Conservation (phyloP, 306 rosid species). For the Castanea crenata region DNA sequence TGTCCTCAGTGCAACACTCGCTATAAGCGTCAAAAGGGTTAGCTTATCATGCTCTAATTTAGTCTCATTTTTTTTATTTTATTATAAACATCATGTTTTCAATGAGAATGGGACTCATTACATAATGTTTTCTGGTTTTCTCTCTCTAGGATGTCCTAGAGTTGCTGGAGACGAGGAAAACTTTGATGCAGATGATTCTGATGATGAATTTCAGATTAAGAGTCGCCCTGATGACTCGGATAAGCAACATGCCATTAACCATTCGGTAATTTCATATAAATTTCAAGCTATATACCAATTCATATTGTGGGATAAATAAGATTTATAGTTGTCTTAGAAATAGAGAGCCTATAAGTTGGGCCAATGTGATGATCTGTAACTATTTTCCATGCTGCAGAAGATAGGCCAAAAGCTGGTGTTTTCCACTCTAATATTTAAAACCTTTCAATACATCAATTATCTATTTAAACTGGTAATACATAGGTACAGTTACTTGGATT, state of each 20-base stretch:
- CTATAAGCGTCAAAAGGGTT: conserved; percentile 87
- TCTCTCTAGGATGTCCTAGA: conserved; percentile 75
- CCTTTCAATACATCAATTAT: no score
- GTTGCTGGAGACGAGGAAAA: conserved; percentile 78
- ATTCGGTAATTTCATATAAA: conserved; percentile 37
- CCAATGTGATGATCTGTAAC: neutral
- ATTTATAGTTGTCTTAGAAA: neutral
- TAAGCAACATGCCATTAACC: conserved; percentile 27
- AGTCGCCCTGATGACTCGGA: conserved; percentile 31
- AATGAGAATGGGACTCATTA: neutral
- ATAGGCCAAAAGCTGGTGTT: neutral
- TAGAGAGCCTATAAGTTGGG: no score
- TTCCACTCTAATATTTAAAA: neutral
- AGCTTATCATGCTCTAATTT: neutral
- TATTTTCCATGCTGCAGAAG: neutral
- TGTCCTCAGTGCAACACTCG: conserved; percentile 94
- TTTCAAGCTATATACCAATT: neutral
- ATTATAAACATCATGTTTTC: neutral
- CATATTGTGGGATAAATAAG: neutral
- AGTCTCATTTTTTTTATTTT: neutral
- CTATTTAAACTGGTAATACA: no score
- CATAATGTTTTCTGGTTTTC: neutral
- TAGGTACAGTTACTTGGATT: no score
- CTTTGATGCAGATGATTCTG: conserved; percentile 78
- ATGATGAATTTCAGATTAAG: conserved; percentile 78